Conservation (phyloP, 306 rosid species). For the Citrullus amarus region DNA sequence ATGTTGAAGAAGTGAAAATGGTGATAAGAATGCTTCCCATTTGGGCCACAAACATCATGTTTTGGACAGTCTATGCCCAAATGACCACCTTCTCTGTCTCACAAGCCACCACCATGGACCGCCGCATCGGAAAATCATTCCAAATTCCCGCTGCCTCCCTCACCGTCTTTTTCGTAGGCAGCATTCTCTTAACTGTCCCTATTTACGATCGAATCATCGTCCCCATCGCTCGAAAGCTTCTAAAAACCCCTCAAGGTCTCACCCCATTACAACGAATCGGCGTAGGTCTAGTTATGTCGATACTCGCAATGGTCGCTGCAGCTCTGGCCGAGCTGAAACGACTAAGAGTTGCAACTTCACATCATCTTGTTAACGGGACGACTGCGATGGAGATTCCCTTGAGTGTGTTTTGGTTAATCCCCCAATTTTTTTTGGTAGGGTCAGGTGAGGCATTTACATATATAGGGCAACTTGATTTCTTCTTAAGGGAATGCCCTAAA, state of each 20-base stretch:
- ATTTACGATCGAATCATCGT: slow-evolving; percentile 48
- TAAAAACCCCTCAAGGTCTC: slow-evolving; percentile 12
- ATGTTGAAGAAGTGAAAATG: slow-evolving; percentile 77
- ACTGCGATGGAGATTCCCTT: not conserved
- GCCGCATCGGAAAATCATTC: slow-evolving; percentile 55
- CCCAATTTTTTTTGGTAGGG: slow-evolving; percentile 78
- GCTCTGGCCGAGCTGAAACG: slow-evolving; percentile 9
- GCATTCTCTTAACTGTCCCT: slow-evolving; percentile 70
- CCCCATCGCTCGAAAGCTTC: slow-evolving; percentile 18
- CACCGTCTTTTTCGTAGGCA: slow-evolving; percentile 66
- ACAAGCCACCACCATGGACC: slow-evolving; percentile 84
- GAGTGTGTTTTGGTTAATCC: slow-evolving; percentile 72
- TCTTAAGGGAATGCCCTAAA: slow-evolving; percentile 79
- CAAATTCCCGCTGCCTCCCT: slow-evolving; percentile 70
- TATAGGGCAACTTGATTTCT: slow-evolving; percentile 75
- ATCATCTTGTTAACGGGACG: not conserved
- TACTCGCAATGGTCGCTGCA: slow-evolving; percentile 13
- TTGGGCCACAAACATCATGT: slow-evolving; percentile 82
- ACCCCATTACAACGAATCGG: slow-evolving; percentile 16
- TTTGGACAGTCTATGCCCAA: slow-evolving; percentile 86
- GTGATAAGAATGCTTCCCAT: slow-evolving; percentile 70
- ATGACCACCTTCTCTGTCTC: slow-evolving; percentile 90
- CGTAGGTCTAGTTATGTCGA: not conserved
- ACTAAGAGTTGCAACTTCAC: not conserved
- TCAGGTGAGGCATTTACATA: slow-evolving; percentile 82